Base-by-base conservation (phyloP, 306 rosid genomes). In the cucumber (Cucumis sativus) region DNA sequence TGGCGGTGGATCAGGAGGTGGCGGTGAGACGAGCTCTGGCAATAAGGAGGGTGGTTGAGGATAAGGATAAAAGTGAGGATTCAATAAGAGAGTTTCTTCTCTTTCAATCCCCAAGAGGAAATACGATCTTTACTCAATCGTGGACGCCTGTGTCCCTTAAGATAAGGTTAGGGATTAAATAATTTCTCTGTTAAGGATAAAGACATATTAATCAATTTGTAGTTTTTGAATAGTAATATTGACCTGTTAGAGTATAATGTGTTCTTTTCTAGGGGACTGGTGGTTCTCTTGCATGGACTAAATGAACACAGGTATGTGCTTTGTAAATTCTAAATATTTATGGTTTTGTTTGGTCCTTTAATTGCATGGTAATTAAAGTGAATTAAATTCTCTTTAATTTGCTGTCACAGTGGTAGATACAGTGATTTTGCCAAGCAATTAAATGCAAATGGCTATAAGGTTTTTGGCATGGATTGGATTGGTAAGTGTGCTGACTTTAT, bases 401-500 rank as follows among this genome's bases (percentile, higher is more conserved):
- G 67, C 81, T 54, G 20, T 66, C 43, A 80, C 91, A 95, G 99
- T 81, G 89, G 97, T 69, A 87, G 99, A 78, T 95, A 95, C 79
- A 67, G 30, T 79, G 79, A 86, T 79, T 92, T 92, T 84, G 97
- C 97, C 49, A 95, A 90, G 89, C 84, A 80, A 81, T 84, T 95
- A 79, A 95, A 90, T 86, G 90, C 88, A 57, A 86, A 86, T 80
- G 97, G 97, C 78, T 95, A 61, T 79, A 95, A 89, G 88, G 97
- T 89, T 82, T 92, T 90, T 59, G 99, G 88, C 54, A 92, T 95
- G 93, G 99, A 95, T 82, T 95, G 99, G 99, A 84, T 89, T 85
- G 99, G 99, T 95, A 84, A 84, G 96, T 80, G 82, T 37, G 45
- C 8, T 33, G 67, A 21, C 43, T 18, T 41, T 63, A 8, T 40